These are phyloP conservation scores for Pythium apleroticum DNA, from an alignment of 352 stramenopile species.

Conservation along the genomic window DNA sequence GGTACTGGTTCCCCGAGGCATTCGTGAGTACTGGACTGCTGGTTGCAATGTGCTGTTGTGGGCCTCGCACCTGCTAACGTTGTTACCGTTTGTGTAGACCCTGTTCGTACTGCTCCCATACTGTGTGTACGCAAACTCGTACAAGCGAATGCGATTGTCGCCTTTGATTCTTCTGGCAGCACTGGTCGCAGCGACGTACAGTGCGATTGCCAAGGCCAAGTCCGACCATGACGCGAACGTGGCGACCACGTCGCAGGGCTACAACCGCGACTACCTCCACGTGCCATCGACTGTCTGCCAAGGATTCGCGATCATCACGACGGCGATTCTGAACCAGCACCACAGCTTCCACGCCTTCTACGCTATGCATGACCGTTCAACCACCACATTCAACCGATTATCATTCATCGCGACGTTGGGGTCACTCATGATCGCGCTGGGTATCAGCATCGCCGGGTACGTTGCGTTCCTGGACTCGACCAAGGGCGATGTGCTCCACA, in stretches of 20 bases:
- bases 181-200: conserved; percentile 32
- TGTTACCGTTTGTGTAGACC: conserved; percentile 22
- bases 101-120: conserved; percentile 40
- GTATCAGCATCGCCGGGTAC: conserved; percentile 52
- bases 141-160: conserved; percentile 31
- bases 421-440: conserved; percentile 36
- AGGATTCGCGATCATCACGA: conserved; percentile 47
- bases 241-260: conserved; percentile 28
- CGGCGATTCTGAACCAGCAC: conserved; percentile 43
- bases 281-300: conserved; percentile 52
- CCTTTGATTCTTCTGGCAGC: conserved; percentile 28
- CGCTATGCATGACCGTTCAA: conserved; percentile 40
- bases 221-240: conserved; percentile 31
- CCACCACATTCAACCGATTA: conserved; percentile 34
- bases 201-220: conserved; percentile 32
- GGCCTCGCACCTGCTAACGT: neutral
- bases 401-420: conserved; percentile 34
- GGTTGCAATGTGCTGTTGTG: neutral
- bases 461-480: conserved; percentile 47
- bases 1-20: conserved; percentile 11
- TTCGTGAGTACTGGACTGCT: conserved; percentile 10
- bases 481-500: conserved; percentile 44
- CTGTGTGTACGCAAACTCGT: conserved; percentile 35
- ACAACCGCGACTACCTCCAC: conserved; percentile 42
- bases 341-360: conserved; percentile 62